A percentile compares a stretch with the other conserved stretches of the same genome.
These are phyloP conservation scores for Glonium stellatum DNA, from an alignment of 495 filamentous ascomycete genomes.

Conservation along the genomic window DNA sequence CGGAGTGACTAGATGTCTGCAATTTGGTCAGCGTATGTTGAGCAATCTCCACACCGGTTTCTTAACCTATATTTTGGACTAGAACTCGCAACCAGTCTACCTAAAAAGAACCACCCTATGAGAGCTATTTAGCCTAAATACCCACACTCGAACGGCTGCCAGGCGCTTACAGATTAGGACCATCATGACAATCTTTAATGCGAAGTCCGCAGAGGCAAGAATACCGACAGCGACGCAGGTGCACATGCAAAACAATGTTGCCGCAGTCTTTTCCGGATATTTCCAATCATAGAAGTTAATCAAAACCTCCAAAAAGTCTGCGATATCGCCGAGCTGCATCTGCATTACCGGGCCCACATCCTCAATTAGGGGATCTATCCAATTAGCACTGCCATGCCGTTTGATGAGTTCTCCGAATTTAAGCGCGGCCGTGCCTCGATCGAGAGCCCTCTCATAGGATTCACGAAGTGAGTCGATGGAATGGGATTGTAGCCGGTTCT, in stretches of 20 bases:
- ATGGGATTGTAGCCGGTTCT: slow-evolving; percentile 14
- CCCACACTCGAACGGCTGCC: no score
- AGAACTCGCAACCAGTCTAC: slow-evolving; percentile 22
- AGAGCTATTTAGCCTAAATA: neutral
- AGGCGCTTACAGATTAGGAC: slow-evolving; percentile 13
- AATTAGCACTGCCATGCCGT: slow-evolving; percentile 26
- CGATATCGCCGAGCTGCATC: slow-evolving; percentile 26
- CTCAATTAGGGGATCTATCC: slow-evolving; percentile 30
- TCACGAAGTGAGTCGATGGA: slow-evolving; percentile 19
- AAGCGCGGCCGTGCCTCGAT: slow-evolving; percentile 15
- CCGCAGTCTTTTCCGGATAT: slow-evolving; percentile 13
- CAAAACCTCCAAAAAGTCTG: slow-evolving; percentile 28
- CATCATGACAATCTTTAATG: slow-evolving; percentile 14
- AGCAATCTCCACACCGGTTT: no score
- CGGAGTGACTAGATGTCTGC: slow-evolving; percentile 24
- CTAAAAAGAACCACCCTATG: slow-evolving; percentile 27
- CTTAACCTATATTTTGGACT: slow-evolving; percentile 19
- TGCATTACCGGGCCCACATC: slow-evolving; percentile 28
- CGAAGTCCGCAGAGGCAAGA: slow-evolving; percentile 14
- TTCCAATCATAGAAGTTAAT: slow-evolving; percentile 30
- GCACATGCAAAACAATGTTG: slow-evolving; percentile 16
- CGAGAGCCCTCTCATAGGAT: slow-evolving; percentile 23
- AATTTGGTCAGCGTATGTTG: no score
- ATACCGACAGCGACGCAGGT: slow-evolving; percentile 15
- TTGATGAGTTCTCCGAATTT: slow-evolving; percentile 29